A percentile compares a stretch with the other conserved stretches of the same genome.
phyloP scores from a whole-genome alignment of 2,329 filamentous ascomycete species.

The Claviceps sp. region DNA sequence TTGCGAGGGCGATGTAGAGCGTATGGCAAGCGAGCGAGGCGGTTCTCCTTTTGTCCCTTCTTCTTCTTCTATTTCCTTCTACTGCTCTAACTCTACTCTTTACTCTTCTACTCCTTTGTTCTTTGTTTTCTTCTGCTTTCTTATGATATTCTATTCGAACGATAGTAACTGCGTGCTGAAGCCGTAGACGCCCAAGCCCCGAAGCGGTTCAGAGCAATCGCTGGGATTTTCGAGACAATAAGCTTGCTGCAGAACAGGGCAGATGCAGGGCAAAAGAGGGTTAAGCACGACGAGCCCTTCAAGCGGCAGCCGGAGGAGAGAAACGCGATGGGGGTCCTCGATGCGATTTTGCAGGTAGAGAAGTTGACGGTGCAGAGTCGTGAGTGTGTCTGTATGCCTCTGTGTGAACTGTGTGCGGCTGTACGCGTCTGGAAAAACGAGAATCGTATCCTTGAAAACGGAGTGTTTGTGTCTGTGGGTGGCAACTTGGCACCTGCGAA shows the following conservation, averaged over 20 bases:
- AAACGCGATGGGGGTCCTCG: not conserved
- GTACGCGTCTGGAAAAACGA: not conserved
- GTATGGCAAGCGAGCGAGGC: not conserved
- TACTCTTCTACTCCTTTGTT: too few species aligned
- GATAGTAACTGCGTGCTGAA: not conserved
- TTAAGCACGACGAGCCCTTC: not conserved
- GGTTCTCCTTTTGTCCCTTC: too few species aligned
- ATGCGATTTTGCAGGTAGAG: not conserved
- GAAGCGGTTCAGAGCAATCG: conserved; percentile 4
- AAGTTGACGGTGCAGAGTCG: not conserved
- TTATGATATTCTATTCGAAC: not conserved
- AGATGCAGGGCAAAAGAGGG: not conserved
- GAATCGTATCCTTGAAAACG: not conserved
- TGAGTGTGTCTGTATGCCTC: not conserved
- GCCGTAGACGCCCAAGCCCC: not conserved
- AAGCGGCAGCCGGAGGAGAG: not conserved
- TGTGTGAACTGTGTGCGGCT: not conserved
- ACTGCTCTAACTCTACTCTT: too few species aligned
- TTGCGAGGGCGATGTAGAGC: not conserved
- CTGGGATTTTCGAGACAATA: not conserved
- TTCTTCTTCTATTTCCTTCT: too few species aligned
- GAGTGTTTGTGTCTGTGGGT: not conserved
- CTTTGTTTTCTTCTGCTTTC: too few species aligned
- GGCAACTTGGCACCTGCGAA: not conserved
- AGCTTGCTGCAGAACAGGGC: not conserved